phyloP scores from a whole-genome alignment of 2,329 filamentous ascomycete species.

The Claviceps purpurea region DNA sequence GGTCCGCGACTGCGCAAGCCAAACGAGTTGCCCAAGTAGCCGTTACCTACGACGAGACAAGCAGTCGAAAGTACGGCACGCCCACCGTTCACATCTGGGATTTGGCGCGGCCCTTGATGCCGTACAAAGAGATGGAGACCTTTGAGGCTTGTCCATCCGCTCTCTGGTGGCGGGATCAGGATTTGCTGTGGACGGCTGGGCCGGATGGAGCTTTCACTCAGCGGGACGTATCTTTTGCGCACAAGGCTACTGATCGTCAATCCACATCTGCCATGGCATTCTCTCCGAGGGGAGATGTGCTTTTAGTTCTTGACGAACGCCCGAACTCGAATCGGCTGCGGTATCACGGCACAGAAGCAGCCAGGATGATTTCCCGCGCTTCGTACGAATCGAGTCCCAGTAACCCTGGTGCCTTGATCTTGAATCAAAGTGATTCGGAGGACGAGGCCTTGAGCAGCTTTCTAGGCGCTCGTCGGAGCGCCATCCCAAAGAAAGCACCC shows the following conservation, averaged over 20 bases:
- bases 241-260: conserved; percentile 48
- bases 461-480: conserved; percentile 32
- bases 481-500: conserved; percentile 26
- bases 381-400: conserved; percentile 36
- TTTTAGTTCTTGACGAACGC: conserved; percentile 50
- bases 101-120: conserved; percentile 51
- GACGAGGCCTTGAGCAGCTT: conserved; percentile 51
- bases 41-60: conserved; percentile 46
- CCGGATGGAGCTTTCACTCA: conserved; percentile 49
- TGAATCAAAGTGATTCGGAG: conserved; percentile 51
- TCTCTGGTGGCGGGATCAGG: conserved; percentile 50
- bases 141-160: conserved; percentile 45
- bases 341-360: conserved; percentile 21
- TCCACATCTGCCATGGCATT: conserved; percentile 49
- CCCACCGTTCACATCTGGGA: conserved; percentile 54
- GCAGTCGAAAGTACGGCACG: conserved; percentile 39
- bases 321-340: conserved; percentile 29
- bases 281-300: conserved; percentile 43
- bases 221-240: conserved; percentile 51
- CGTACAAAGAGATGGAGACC: conserved; percentile 50
- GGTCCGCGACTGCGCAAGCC: conserved; percentile 50
- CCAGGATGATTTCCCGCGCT: conserved; percentile 22
- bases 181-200: conserved; percentile 53
- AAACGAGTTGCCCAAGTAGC: conserved; percentile 48
- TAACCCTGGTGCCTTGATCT: conserved; percentile 36